These are phyloP conservation scores for Scutellaria galericulata DNA, from an alignment of 257 asterid species.

Conservation along the genomic window DNA sequence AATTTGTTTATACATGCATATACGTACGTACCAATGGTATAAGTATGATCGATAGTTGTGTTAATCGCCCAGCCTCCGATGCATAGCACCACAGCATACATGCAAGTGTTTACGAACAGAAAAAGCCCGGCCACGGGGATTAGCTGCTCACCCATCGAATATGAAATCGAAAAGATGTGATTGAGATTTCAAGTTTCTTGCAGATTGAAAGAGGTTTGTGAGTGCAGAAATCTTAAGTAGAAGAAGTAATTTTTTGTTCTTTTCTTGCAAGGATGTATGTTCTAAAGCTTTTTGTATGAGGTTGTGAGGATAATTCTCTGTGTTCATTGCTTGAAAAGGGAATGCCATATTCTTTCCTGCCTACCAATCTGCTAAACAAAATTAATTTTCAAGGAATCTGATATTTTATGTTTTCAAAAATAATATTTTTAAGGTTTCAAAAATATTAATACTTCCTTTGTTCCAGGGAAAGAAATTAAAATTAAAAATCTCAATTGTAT, in stretches of 20 bases:
- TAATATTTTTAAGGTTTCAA: no score
- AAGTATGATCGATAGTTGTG: neutral
- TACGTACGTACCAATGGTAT: neutral
- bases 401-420: no score
- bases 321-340: neutral
- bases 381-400: no score
- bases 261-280: constrained; percentile 3
- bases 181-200: neutral
- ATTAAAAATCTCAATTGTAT: no score
- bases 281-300: no score
- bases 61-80: neutral
- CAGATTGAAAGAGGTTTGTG: neutral
- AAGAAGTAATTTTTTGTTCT: neutral
- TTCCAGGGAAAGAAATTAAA: no score
- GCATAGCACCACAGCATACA: neutral
- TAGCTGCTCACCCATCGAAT: neutral
- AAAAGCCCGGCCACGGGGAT: neutral
- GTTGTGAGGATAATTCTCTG: neutral
- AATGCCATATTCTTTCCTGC: neutral
- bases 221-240: neutral
- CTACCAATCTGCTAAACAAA: neutral
- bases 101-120: neutral
- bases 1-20: no score
- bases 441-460: no score
- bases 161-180: no score